Evolutionary conservation across 1,139 yeast species (phyloP).

Genomic region (Candida mesenterica): DNA sequence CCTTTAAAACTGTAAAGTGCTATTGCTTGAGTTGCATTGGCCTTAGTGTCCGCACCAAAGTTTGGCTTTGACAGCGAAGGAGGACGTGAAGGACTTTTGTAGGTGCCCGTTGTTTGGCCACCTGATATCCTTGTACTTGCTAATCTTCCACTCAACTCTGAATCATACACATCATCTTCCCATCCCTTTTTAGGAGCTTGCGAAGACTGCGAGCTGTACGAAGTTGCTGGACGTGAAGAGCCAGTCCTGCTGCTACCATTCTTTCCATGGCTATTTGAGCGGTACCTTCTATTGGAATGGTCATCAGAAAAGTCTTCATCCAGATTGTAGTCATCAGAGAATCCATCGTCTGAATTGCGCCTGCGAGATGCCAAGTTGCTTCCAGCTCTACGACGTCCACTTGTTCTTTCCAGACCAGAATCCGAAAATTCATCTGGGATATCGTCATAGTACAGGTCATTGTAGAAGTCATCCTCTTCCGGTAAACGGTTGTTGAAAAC

Average conservation of each 20-base stretch:
- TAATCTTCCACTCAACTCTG: conserved; percentile 31
- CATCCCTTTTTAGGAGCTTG: conserved; percentile 46
- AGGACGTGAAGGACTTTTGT: conserved; percentile 37
- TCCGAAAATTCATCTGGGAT: conserved; percentile 67
- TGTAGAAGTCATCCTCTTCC: conserved; percentile 51
- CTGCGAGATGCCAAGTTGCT: conserved; percentile 22
- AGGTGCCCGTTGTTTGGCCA: conserved; percentile 14
- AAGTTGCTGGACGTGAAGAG: conserved; percentile 4
- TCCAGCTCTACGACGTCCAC: conserved; percentile 20
- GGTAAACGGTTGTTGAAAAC: conserved; percentile 66
- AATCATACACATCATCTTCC: conserved; percentile 84
- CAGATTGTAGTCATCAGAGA: conserved; percentile 39
- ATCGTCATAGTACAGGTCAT: conserved; percentile 66
- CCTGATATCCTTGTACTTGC: conserved; percentile 28
- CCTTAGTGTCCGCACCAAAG: conserved; percentile 39
- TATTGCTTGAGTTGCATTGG: conserved; percentile 72
- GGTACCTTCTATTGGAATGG: neutral
- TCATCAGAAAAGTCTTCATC: conserved; percentile 29
- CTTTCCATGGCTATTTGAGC: neutral
- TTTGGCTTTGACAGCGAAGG: conserved; percentile 52
- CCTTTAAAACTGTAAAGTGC: conserved; percentile 89
- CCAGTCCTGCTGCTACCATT: neutral
- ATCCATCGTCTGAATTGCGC: conserved; percentile 37
- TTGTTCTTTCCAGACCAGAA: conserved; percentile 33
- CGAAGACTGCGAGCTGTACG: conserved; percentile 4